These are phyloP conservation scores for Oryza punctata DNA, from an alignment of 176 grass and related monocot species.

Conservation along the genomic window DNA sequence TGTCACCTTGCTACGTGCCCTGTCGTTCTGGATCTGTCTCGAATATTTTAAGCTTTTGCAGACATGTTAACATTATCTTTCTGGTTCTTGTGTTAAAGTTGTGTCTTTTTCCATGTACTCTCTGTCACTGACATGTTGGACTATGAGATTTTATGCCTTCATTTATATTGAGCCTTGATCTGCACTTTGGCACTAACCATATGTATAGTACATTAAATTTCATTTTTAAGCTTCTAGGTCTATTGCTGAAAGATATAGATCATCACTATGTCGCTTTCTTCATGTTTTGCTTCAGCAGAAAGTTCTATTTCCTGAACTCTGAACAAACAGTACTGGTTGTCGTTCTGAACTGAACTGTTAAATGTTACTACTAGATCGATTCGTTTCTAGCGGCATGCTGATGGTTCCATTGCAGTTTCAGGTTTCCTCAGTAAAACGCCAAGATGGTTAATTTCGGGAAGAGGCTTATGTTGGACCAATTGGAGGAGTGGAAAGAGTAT, in stretches of 20 bases:
- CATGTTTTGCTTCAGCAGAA: background rate
- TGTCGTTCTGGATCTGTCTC: slow-evolving; percentile 34
- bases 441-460: slow-evolving; percentile 95
- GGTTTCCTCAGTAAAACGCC: slow-evolving; percentile 34
- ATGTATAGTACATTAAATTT: background rate
- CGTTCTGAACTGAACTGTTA: background rate
- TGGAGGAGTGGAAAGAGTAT: slow-evolving; percentile 87
- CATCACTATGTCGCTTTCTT: background rate
- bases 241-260: background rate
- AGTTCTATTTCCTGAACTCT: background rate
- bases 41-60: slow-evolving; percentile 29
- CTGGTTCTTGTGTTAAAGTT: slow-evolving; percentile 24
- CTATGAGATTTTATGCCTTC: background rate
- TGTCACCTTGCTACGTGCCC: slow-evolving; percentile 29
- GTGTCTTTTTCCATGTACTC: slow-evolving; percentile 26
- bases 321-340: slow-evolving; percentile 3
- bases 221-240: background rate
- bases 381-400: background rate
- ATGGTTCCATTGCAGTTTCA: slow-evolving; percentile 4
- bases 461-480: slow-evolving; percentile 63
- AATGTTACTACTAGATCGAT: background rate
- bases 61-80: slow-evolving; percentile 52
- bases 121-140: slow-evolving; percentile 20
- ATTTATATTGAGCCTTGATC: background rate
- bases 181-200: background rate